Evolutionary conservation across 2,329 filamentous ascomycete genomes (phyloP).

Genomic region (Chaetomiaceae sp.): DNA sequence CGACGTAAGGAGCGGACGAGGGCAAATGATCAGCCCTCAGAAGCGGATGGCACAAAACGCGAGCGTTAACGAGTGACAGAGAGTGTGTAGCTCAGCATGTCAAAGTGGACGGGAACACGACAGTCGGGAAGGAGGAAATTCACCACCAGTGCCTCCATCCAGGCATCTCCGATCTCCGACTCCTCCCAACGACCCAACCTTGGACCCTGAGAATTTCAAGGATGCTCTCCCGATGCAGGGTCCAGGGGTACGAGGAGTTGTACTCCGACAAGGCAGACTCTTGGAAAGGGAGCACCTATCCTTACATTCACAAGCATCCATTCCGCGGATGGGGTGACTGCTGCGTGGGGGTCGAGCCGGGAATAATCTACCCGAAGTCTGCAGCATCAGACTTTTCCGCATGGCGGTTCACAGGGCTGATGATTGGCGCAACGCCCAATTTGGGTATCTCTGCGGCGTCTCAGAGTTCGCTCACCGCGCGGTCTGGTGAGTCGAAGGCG

Average conservation of each 20-base stretch:
- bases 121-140: neutral
- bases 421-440: conserved; percentile 15
- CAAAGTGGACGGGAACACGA: too few relatives aligned
- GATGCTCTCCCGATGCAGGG: conserved; percentile 4
- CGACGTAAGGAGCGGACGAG: conserved; percentile 17
- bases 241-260: conserved; percentile 7
- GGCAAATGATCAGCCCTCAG: conserved; percentile 4
- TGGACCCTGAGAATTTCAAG: neutral
- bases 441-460: conserved; percentile 14
- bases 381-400: conserved; percentile 5
- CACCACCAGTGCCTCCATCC: too few relatives aligned
- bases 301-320: neutral
- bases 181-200: neutral
- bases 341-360: conserved; percentile 1
- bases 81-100: neutral
- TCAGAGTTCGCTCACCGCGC: neutral
- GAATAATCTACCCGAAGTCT: conserved; percentile 3
- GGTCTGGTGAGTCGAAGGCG: neutral
- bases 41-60: neutral
- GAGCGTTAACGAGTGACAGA: conserved; percentile 2
- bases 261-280: conserved; percentile 11
- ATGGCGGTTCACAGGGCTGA: neutral
- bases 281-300: neutral
- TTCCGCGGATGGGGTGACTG: too few relatives aligned
- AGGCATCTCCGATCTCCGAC: too few relatives aligned